Evolutionary conservation across 1,284 basidiomycete genomes (phyloP), one percentile per base, ranked within the genome.

Genomic region (Coniferiporia weirii): DNA sequence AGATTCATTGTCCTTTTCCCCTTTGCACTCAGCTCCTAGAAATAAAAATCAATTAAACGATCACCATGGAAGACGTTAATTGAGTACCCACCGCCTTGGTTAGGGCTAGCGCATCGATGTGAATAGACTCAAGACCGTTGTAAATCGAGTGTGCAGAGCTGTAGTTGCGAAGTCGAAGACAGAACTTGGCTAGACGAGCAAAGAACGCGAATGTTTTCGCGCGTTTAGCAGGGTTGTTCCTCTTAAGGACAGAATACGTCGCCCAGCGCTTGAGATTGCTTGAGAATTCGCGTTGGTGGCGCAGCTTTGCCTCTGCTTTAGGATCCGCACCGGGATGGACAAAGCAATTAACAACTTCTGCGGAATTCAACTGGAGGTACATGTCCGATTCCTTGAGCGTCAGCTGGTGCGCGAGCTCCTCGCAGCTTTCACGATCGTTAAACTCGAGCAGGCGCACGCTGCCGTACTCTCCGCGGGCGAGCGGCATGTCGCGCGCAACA

Each of bases 61-160:
- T 17, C 8, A 43, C 35, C 22, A 12, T 22, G 13, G 15, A 9
- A 13, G 17, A 5, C 12, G 32, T 20, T 52, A 13, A 15, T 8
- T 5, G 40, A 49, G 34, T 22, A 52, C 58, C 0, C 34, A 59
- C 58, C 12, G 45, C 53, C 38, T 56, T 38, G 4, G 59, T 56
- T 22, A 20, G 20, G 17, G 4, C 13, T 15, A 60, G 46, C 15
- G 17, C 35, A 10, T 56, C 54, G 7, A 60, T 48, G 34, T 60
- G 47, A 40, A 55, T 27, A 8, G 36, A 51, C 20, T 49, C 19
- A 15, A 55, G 45, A 17, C 59, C 59, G 35, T 55, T 56, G 48
- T 40, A 52, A 36, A 61, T 49, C 3, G 59, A 56, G 17, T 57
- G 55, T 12, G 60, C 60, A 6, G 60, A 54, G 44, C 56, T 61